A percentile compares a stretch with the other conserved stretches of the same genome.
Evolutionary conservation across 2,329 filamentous ascomycete genomes (phyloP).

Genomic region (Fusarium subglutinans): DNA sequence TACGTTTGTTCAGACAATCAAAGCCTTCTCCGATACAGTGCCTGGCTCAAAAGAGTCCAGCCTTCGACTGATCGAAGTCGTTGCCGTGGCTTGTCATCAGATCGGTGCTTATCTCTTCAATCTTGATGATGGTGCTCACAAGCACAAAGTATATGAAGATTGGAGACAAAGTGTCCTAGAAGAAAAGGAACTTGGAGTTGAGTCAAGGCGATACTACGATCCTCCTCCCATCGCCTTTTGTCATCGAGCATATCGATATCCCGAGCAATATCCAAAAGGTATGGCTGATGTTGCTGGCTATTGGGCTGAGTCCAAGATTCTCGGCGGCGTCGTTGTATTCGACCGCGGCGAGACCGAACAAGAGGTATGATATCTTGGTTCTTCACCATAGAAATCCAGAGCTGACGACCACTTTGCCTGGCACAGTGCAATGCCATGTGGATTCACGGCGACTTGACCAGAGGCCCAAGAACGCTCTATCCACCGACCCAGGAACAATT

Average conservation of each 20-base stretch:
- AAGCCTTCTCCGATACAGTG: neutral
- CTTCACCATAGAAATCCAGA: accelerated
- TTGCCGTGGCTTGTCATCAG: constrained; percentile 12
- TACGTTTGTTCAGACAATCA: neutral
- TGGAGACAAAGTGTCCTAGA: neutral
- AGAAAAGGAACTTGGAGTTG: neutral
- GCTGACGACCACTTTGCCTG: no score
- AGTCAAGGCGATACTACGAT: neutral
- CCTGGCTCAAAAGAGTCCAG: neutral
- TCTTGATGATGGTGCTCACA: constrained; percentile 8
- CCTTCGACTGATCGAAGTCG: constrained; percentile 10
- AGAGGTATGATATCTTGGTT: neutral
- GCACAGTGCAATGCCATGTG: constrained; percentile 14
- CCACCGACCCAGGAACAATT: constrained; percentile 18
- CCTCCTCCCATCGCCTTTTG: neutral
- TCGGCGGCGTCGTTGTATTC: constrained; percentile 11
- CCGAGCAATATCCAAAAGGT: constrained; percentile 16
- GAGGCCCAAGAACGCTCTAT: constrained; percentile 7
- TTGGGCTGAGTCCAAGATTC: constrained; percentile 21
- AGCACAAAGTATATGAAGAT: neutral
- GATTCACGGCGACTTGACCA: constrained; percentile 6
- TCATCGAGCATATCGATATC: neutral
- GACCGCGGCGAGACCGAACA: constrained; percentile 16
- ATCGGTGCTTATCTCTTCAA: constrained; percentile 18
- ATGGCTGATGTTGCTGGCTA: constrained; percentile 10